Conservation (phyloP, 2,329 filamentous ascomycete species). For the Fusarium sp. region DNA sequence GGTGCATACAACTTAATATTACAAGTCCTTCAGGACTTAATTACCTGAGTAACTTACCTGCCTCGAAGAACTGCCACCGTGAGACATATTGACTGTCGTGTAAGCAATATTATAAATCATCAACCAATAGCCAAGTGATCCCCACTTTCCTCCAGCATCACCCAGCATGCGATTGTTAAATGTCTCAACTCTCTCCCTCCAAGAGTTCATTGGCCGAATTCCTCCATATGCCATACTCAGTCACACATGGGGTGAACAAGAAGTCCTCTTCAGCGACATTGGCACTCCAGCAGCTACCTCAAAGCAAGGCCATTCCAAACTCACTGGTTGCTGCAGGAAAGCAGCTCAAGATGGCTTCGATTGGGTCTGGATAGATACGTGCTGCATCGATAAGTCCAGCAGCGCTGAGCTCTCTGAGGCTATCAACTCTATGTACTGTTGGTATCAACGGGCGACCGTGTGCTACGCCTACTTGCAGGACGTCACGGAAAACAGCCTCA, state of each 20-base stretch:
- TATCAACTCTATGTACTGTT: slow-evolving; percentile 25
- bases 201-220: slow-evolving; percentile 10
- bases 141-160: neutral
- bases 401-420: slow-evolving; percentile 25
- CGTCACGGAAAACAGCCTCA: neutral
- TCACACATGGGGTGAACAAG: slow-evolving; percentile 24
- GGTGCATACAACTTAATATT: slow-evolving; percentile 39
- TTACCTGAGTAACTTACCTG: neutral
- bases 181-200: slow-evolving; percentile 12
- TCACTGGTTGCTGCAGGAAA: slow-evolving; percentile 8
- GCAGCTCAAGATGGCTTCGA: slow-evolving; percentile 19
- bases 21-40: slow-evolving; percentile 20
- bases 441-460: slow-evolving; percentile 13
- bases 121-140: neutral
- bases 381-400: slow-evolving; percentile 31
- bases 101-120: neutral
- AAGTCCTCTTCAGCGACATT: slow-evolving; percentile 14
- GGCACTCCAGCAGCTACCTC: neutral
- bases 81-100: neutral
- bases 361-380: slow-evolving; percentile 24
- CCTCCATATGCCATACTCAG: slow-evolving; percentile 23
- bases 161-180: slow-evolving; percentile 17
- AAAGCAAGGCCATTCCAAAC: slow-evolving; percentile 15
- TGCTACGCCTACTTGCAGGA: slow-evolving; percentile 28
- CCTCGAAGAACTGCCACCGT: too few relatives aligned